These are phyloP conservation scores for Ophryocystis elektroscirrha DNA, from an alignment of 169 alveolate genomes.

Conservation along the genomic window DNA sequence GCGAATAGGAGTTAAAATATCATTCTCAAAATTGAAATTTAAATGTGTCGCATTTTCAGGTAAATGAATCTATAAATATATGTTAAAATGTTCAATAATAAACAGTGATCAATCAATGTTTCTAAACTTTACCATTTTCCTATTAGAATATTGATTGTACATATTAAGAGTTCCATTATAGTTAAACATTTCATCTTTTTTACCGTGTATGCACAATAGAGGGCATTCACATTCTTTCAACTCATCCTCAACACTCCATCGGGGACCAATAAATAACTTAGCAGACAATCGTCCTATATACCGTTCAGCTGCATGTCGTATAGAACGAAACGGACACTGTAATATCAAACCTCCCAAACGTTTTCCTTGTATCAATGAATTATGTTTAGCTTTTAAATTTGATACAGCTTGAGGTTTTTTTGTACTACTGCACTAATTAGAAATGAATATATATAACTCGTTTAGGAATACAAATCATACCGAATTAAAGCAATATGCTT, in stretches of 20 bases:
- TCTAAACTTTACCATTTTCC: constrained; percentile 9
- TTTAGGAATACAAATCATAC: no score
- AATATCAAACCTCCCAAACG: constrained; percentile 21
- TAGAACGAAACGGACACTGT: constrained; percentile 34
- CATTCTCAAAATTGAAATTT: constrained; percentile 18
- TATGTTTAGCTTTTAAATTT: not conserved
- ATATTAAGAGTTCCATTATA: constrained; percentile 20
- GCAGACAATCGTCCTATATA: constrained; percentile 26
- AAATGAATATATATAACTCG: no score
- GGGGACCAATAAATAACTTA: constrained; percentile 10
- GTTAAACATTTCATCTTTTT: constrained; percentile 15
- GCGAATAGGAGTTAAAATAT: constrained; percentile 18
- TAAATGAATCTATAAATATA: constrained; percentile 24
- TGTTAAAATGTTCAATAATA: no score
- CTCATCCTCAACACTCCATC: constrained; percentile 31
- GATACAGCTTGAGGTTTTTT: no score
- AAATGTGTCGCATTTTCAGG: constrained; percentile 27
- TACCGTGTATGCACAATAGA: constrained; percentile 31
- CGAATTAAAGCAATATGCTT: no score
- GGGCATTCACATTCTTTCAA: constrained; percentile 26
- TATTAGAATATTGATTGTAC: constrained; percentile 11
- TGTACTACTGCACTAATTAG: no score
- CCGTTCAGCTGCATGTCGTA: constrained; percentile 29
- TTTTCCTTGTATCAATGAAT: constrained; percentile 4
- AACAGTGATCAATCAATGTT: no score